Evolutionary conservation across 2,329 filamentous ascomycete genomes (phyloP).

Genomic region (Paraphaeosphaeria sporulosa): DNA sequence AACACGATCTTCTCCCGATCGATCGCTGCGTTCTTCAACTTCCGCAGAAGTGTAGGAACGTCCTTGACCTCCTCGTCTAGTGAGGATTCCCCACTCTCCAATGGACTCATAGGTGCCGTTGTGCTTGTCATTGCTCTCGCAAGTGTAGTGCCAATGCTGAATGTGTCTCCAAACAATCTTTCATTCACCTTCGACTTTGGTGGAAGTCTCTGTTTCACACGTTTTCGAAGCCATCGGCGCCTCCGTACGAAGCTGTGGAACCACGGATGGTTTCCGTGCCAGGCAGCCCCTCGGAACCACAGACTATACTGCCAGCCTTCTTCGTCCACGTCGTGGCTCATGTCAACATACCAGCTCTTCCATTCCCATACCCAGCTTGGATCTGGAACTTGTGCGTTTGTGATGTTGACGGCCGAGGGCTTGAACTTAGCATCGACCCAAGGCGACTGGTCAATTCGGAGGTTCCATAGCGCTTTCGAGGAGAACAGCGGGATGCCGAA

Average conservation of each 20-base stretch:
- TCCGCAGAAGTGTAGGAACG: constrained; percentile 72
- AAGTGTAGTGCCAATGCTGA: constrained; percentile 47
- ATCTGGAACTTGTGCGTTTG: constrained; percentile 90
- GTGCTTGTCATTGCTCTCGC: constrained; percentile 30
- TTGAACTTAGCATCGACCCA: constrained; percentile 76
- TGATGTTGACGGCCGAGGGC: constrained; percentile 72
- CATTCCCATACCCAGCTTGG: constrained; percentile 93
- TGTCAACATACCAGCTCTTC: constrained; percentile 76
- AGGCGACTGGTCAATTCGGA: constrained; percentile 82
- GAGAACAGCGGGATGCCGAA: constrained; percentile 94
- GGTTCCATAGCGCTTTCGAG: constrained; percentile 72
- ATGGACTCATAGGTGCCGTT: constrained; percentile 47
- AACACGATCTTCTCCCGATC: constrained; percentile 92
- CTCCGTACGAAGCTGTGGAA: constrained; percentile 94
- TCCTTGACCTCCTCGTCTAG: constrained; percentile 66
- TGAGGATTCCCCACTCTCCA: constrained; percentile 41
- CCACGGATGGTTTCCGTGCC: constrained; percentile 90
- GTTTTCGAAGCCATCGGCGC: constrained; percentile 84
- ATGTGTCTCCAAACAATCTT: constrained; percentile 48
- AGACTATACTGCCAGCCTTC: constrained; percentile 98
- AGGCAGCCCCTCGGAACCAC: constrained; percentile 70
- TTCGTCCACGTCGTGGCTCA: constrained; percentile 83
- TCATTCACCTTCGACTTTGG: constrained; percentile 44
- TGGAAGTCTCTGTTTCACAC: constrained; percentile 68
- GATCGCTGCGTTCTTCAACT: constrained; percentile 74